A percentile compares a stretch with the other conserved stretches of the same genome.
phyloP scores from a whole-genome alignment of 2,329 filamentous ascomycete species.

The Dactylonectria estremocensis region DNA sequence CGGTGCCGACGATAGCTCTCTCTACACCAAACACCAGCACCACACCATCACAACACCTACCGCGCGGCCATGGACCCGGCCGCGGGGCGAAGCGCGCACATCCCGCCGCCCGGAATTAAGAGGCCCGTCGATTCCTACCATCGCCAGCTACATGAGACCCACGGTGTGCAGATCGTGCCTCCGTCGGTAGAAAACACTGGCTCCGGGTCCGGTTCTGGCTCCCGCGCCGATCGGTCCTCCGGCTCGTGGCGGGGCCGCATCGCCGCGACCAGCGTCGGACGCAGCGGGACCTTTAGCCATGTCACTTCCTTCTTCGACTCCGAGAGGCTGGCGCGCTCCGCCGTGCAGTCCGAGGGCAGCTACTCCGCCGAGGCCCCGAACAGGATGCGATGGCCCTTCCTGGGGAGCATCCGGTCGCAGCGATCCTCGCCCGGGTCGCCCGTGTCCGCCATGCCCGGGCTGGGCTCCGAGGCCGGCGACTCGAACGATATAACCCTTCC shows the following conservation, averaged over 20 bases:
- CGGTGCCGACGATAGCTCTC: conserved; percentile 26
- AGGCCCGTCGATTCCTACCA: conserved; percentile 48
- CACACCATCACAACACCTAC: conserved; percentile 5
- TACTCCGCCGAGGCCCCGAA: conserved; percentile 26
- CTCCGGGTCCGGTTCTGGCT: background rate
- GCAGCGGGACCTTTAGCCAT: conserved; percentile 27
- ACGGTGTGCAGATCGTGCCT: conserved; percentile 42
- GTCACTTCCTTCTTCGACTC: conserved; percentile 48
- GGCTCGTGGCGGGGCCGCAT: conserved; percentile 33
- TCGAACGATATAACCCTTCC: conserved; percentile 49
- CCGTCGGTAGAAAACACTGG: conserved; percentile 22
- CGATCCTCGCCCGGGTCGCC: conserved; percentile 36
- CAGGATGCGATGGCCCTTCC: conserved; percentile 46
- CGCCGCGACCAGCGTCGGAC: conserved; percentile 18
- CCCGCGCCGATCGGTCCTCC: conserved; percentile 38
- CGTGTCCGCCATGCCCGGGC: conserved; percentile 15
- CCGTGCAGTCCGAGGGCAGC: conserved; percentile 35
- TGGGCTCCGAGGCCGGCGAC: conserved; percentile 35
- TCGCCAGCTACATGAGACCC: conserved; percentile 44
- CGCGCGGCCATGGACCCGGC: conserved; percentile 42
- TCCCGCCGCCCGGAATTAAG: conserved; percentile 39
- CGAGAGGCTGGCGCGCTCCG: conserved; percentile 43
- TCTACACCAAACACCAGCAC: conserved; percentile 7
- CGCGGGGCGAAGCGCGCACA: conserved; percentile 35
- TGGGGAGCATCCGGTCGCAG: conserved; percentile 45